These are phyloP conservation scores for Aspergillus floridensis DNA, from an alignment of 2,329 filamentous ascomycete species.

Conservation along the genomic window DNA sequence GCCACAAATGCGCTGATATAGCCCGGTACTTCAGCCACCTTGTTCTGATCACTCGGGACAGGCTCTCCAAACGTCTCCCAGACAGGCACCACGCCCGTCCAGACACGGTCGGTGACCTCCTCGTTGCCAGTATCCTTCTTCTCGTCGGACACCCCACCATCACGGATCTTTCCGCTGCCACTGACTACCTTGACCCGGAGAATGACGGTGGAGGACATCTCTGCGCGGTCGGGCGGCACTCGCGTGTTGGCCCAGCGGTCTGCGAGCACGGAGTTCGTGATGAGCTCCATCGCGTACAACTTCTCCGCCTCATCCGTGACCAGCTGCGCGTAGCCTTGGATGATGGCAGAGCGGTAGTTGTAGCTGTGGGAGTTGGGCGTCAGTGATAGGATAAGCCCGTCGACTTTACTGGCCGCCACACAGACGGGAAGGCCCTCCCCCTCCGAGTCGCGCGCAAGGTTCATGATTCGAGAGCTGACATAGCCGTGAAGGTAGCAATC, in stretches of 20 bases:
- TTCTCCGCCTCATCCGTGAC: conserved; percentile 70
- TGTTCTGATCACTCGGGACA: conserved; percentile 59
- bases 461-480: conserved; percentile 74
- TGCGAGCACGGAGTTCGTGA: conserved; percentile 71
- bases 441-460: conserved; percentile 51
- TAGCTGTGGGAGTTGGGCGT: conserved; percentile 80
- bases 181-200: conserved; percentile 66
- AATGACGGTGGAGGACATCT: conserved; percentile 73
- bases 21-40: conserved; percentile 56
- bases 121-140: conserved; percentile 51
- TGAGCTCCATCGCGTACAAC: conserved; percentile 71
- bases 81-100: conserved; percentile 64
- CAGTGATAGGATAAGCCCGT: conserved; percentile 75
- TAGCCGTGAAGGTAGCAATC: conserved; percentile 84
- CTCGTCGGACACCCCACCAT: conserved; percentile 63
- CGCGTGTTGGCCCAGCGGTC: conserved; percentile 68
- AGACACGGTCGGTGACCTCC: conserved; percentile 51
- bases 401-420: conserved; percentile 69
- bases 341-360: conserved; percentile 78
- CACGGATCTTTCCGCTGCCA: conserved; percentile 72
- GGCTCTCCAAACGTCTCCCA: conserved; percentile 64
- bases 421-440: conserved; percentile 65
- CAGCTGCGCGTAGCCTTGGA: conserved; percentile 70
- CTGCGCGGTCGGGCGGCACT: conserved; percentile 67
- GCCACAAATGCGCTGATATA: conserved; percentile 59